Evolutionary conservation across 768 basidiomycete genomes (phyloP), one percentile per base, ranked within the genome.

Genomic region (Mycena epipterygia): DNA sequence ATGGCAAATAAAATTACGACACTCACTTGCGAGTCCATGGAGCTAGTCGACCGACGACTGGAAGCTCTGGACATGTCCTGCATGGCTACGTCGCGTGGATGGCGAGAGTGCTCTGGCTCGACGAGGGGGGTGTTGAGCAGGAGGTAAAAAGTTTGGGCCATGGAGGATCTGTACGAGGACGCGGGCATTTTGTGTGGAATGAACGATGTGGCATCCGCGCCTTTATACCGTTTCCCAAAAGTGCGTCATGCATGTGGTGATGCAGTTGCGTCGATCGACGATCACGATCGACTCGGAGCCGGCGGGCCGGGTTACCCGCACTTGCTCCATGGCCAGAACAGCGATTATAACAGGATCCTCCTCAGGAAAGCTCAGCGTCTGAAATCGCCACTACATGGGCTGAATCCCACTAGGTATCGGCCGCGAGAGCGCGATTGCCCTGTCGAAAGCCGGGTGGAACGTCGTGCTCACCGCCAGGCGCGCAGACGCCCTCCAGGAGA

Each of bases 361-460:
- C 25, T 46, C 58, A 64, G 93, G 93, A 49, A 30, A 52, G 72
- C 23, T n/a, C n/a, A 76, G 71, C 23, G 35, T 62, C 51, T 2
- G 84, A 29, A 19, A 77, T 74, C n/a, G 17, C 5, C 41, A 14
- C n/a, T 19, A n/a, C 14, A 8, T 51, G 13, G 32, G 67, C 17
- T 25, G 52, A 59, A n/a, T n/a, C 52, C 25, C 32, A 30, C 7
- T 44, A 85, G 85, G 85, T 6, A 94, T 96, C 69, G 95, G 94
- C 19, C 85, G 89, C 16, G 82, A 84, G 7, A 86, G 89, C 13
- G 90, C 94, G 1, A 84, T 95, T 68, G 91, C 91, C 1, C 84
- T 97, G 13, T 89, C 91, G 6, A 81, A 84, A 16, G 89, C 89
- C 4, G 91, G 91, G 16, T 95, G 93, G 89, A 86, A 85, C 46